Conservation (phyloP, 2,329 filamentous ascomycete species). For the Microthyrium microscopicum region DNA sequence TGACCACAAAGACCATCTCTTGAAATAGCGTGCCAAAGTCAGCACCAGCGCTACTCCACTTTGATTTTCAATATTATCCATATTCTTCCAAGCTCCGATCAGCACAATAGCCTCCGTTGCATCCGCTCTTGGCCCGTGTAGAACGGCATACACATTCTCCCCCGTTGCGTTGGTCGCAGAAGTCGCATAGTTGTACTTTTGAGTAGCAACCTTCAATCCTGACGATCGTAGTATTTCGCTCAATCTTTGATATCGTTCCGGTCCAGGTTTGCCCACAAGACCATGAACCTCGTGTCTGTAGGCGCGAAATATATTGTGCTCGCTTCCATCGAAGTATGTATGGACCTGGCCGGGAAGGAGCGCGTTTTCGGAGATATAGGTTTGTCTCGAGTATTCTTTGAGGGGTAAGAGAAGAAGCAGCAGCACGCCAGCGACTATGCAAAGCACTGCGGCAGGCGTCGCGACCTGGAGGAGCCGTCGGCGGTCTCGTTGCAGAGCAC, state of each 20-base stretch:
- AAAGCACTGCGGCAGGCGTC: conserved; percentile 72
- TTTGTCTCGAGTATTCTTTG: conserved; percentile 76
- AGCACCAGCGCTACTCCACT: conserved; percentile 77
- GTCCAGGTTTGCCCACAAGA: conserved; percentile 28
- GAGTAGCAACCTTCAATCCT: conserved; percentile 73
- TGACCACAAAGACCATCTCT: conserved; percentile 94
- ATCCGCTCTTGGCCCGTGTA: conserved; percentile 86
- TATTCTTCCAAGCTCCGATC: conserved; percentile 75
- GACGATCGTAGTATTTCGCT: conserved; percentile 59
- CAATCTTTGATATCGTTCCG: conserved; percentile 46
- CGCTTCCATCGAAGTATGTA: conserved; percentile 91
- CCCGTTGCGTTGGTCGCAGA: conserved; percentile 58
- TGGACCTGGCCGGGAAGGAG: conserved; percentile 91
- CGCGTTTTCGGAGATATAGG: conserved; percentile 96
- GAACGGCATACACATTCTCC: conserved; percentile 83
- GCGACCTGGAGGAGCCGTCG: conserved; percentile 69
- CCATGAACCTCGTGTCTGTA: conserved; percentile 70
- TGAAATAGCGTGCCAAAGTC: conserved; percentile 86
- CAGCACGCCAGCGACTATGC: conserved; percentile 66
- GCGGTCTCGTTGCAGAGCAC: conserved; percentile 63
- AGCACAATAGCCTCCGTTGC: conserved; percentile 94
- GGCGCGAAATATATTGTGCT: conserved; percentile 84
- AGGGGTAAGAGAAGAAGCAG: conserved; percentile 86
- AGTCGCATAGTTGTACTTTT: conserved; percentile 69
- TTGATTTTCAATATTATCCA: conserved; percentile 60